A percentile compares a stretch with the other conserved stretches of the same genome.
These are phyloP conservation scores for Penicillium cinerascens DNA, from an alignment of 495 filamentous ascomycete genomes.

Conservation along the genomic window DNA sequence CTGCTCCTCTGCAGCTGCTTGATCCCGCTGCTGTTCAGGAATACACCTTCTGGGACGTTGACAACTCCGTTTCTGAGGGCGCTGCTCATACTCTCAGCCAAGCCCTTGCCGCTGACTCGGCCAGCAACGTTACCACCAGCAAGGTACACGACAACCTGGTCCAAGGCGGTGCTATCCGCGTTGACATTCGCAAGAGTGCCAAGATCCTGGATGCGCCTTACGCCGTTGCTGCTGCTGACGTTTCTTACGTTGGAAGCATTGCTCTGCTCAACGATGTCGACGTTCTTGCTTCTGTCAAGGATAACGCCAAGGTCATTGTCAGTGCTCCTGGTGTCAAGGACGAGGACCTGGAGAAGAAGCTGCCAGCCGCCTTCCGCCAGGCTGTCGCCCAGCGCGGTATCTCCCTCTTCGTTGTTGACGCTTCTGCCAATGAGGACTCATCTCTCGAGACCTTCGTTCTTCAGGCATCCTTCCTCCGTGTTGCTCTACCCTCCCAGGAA, in stretches of 20 bases:
- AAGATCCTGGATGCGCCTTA: slow-evolving; percentile 83
- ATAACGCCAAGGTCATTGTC: slow-evolving; percentile 68
- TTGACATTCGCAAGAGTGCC: slow-evolving; percentile 79
- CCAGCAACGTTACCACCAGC: slow-evolving; percentile 72
- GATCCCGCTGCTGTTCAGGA: slow-evolving; percentile 58
- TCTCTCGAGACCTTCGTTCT: slow-evolving; percentile 59
- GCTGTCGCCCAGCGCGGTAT: slow-evolving; percentile 63
- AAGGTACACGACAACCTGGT: slow-evolving; percentile 79
- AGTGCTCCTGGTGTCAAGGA: slow-evolving; percentile 74
- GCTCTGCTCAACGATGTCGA: slow-evolving; percentile 75
- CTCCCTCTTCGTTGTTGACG: slow-evolving; percentile 70
- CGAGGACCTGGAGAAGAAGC: slow-evolving; percentile 86
- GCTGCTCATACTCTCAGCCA: slow-evolving; percentile 66
- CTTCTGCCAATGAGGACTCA: slow-evolving; percentile 55
- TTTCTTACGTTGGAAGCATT: slow-evolving; percentile 72
- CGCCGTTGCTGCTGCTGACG: slow-evolving; percentile 71
- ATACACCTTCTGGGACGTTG: slow-evolving; percentile 92
- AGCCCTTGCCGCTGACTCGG: slow-evolving; percentile 68
- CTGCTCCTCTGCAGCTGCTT: slow-evolving; percentile 44
- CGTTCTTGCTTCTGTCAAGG: slow-evolving; percentile 65
- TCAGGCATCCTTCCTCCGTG: slow-evolving; percentile 76
- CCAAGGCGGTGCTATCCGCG: slow-evolving; percentile 78
- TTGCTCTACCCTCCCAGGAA: slow-evolving; percentile 59
- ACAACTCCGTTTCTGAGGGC: slow-evolving; percentile 62
- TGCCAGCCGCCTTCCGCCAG: slow-evolving; percentile 63